Evolutionary conservation across 1,139 yeast genomes (phyloP).

Genomic region (Nakaseomyces nivariensis): DNA sequence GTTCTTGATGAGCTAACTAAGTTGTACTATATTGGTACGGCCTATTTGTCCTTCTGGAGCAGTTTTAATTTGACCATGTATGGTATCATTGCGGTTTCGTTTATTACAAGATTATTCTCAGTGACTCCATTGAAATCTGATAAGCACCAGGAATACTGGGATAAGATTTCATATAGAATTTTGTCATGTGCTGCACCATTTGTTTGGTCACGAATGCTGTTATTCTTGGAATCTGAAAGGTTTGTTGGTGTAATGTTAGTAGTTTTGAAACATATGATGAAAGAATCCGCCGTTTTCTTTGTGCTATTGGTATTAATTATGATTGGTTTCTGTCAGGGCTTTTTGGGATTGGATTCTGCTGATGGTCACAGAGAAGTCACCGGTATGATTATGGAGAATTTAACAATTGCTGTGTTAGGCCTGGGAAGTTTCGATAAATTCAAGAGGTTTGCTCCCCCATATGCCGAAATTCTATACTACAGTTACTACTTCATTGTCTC

Average conservation of each 20-base stretch:
- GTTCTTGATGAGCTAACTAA: conserved; percentile 59
- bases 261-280: conserved; percentile 76
- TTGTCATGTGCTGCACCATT: conserved; percentile 78
- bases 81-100: conserved; percentile 41
- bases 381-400: conserved; percentile 47
- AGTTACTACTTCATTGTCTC: conserved; percentile 64
- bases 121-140: conserved; percentile 28
- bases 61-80: conserved; percentile 69
- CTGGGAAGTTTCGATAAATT: conserved; percentile 65
- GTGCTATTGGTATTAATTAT: conserved; percentile 61
- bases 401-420: conserved; percentile 64
- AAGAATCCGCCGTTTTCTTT: conserved; percentile 72
- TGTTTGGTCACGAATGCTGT: conserved; percentile 72
- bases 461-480: conserved; percentile 69
- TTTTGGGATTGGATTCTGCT: conserved; percentile 76
- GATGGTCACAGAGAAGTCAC: conserved; percentile 80
- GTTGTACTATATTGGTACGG: conserved; percentile 64
- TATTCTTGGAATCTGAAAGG: conserved; percentile 67
- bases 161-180: conserved; percentile 58
- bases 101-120: conserved; percentile 48
- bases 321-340: conserved; percentile 77
- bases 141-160: conserved; percentile 34
- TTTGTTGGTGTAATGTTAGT: conserved; percentile 88
- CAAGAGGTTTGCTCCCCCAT: conserved; percentile 69
- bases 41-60: conserved; percentile 71